Evolutionary conservation across 1,139 yeast species (phyloP), one percentile per base, ranked within the genome.

Genomic region (Scheffersomyces quercinus): DNA sequence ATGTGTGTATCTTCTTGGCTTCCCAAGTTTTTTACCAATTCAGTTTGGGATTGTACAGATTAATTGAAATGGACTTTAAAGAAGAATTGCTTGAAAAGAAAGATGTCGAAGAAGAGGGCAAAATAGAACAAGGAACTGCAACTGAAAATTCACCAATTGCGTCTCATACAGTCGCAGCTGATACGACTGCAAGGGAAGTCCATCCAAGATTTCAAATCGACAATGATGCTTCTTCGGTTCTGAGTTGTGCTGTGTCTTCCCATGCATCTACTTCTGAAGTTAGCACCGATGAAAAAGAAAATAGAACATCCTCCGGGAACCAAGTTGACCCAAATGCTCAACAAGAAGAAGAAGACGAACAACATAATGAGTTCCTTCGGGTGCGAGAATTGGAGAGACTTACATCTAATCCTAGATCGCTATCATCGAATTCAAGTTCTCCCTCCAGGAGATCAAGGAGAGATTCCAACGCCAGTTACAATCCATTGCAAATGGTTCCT

Each of bases 1-100:
- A 87, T 62, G 85, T 88, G 15, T 85, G 91, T 60, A 84, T 91
- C 37, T 88, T 84, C 56, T 70, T 87, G 44, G 86, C 90, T 4
- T 75, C 85, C 30, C 93, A 88, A 60, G 70, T 85, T 32, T 62
- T 88, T 20, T 73, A 79, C 53, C 85, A 88, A 51, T 91, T 90
- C 65, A 85, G 87, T 52, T 62, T 85, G 36, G 97, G 97, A 2
- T 79, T 90, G 3, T 85, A 81, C 61, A 72, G 82, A 46, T 64
- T 89, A 44, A 75, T 89, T n/a, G 85, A 82, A 41, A 67, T 80
- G 64, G 97, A 90, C 60, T 86, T 88, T 56, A 66, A 74, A 39
- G 74, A 61, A 14, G 68, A 64, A 26, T 48, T 61, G 6, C 20
- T 31, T 3, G 35, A 31, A n/a, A 31, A 31, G 15, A 49, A 45